Base-by-base conservation (phyloP, 2,329 filamentous ascomycete species). In the Pseudogymnoascus sp. region DNA sequence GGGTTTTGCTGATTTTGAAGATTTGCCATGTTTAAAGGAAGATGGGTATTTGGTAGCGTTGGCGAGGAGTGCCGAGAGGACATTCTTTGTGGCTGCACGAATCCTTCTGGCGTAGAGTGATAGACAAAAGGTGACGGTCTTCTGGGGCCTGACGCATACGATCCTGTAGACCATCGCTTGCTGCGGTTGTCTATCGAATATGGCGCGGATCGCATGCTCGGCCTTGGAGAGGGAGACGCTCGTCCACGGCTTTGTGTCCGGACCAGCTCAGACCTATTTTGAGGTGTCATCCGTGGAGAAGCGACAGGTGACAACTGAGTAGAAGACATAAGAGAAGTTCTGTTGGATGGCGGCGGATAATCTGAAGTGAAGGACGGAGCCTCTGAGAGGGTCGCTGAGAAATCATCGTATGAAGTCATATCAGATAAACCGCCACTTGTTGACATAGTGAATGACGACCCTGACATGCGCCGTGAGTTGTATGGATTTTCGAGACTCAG, bases 101-200 rank as follows among this genome's bases (percentile, higher is more conserved):
- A 86, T 31, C 82, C 76, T 62, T 88, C 86, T 62, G 83, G 80
- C 3, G 81, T 78, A 65, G 83, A 81, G 67, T 87, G 82, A 73
- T 87, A 87, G 47, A 87, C 79, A 67, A 86, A 85, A 1, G 87
- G 81, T 33, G 85, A 80, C 26, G 82, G 80, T 33, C 86, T 79
- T 63, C 82, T 83, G 24, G 79, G 79, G 19, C 78, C 74, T 1
- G 85, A 82, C 19, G 82, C 86, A 65, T 87, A 90, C 3, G 87
- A 90, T 13, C 88, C 88, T 3, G 89, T 91, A 19, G 89, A 91
- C 88, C 89, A 92, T 68, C 89, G 81, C 79, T 91, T 91, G 72
- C 81, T 85, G 66, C 87, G 82, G 53, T 80, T 82, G 53, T 91
- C 88, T 61, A 90, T 80, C 61, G 78, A 86, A 75, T 91, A 91